Percentiles rank a stretch among this genome's conserved stretches.
Evolutionary conservation across 2,329 filamentous ascomycete species (phyloP).

Genomic region (Bipolaris victoriae): DNA sequence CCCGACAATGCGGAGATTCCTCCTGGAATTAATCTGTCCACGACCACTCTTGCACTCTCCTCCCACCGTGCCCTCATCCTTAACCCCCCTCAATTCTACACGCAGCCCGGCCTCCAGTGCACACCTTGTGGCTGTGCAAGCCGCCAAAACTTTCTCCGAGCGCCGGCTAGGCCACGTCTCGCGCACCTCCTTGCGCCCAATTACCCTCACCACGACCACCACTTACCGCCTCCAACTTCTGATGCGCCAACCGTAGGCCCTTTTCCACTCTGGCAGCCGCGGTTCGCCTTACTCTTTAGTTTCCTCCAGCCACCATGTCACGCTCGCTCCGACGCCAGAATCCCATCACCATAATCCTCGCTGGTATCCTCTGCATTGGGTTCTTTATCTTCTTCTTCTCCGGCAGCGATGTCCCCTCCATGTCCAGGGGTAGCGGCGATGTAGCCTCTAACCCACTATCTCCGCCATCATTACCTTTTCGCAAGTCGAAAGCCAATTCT

Average conservation of each 20-base stretch:
- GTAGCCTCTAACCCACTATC: slow-evolving; percentile 74
- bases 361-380: slow-evolving; percentile 71
- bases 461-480: slow-evolving; percentile 75
- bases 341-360: slow-evolving; percentile 75
- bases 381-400: slow-evolving; percentile 66
- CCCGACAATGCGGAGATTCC: slow-evolving; percentile 11
- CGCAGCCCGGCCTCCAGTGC: slow-evolving; percentile 3
- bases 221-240: slow-evolving; percentile 28
- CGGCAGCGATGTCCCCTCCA: slow-evolving; percentile 62
- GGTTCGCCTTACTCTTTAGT: slow-evolving; percentile 32
- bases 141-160: slow-evolving; percentile 25
- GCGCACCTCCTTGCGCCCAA: slow-evolving; percentile 35
- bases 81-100: not conserved
- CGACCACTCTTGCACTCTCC: slow-evolving; percentile 15
- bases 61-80: slow-evolving; percentile 5
- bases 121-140: slow-evolving; percentile 10
- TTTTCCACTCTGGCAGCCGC: slow-evolving; percentile 35
- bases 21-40: slow-evolving; percentile 31
- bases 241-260: slow-evolving; percentile 43
- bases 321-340: slow-evolving; percentile 80
- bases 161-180: slow-evolving; percentile 42
- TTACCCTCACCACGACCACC: slow-evolving; percentile 22
- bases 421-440: slow-evolving; percentile 56
- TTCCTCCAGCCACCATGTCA: slow-evolving; percentile 54
- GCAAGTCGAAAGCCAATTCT: slow-evolving; percentile 65